Evolutionary conservation across 2,329 filamentous ascomycete genomes (phyloP), one percentile per base, ranked within the genome.

Genomic region (Xylaria sp.): DNA sequence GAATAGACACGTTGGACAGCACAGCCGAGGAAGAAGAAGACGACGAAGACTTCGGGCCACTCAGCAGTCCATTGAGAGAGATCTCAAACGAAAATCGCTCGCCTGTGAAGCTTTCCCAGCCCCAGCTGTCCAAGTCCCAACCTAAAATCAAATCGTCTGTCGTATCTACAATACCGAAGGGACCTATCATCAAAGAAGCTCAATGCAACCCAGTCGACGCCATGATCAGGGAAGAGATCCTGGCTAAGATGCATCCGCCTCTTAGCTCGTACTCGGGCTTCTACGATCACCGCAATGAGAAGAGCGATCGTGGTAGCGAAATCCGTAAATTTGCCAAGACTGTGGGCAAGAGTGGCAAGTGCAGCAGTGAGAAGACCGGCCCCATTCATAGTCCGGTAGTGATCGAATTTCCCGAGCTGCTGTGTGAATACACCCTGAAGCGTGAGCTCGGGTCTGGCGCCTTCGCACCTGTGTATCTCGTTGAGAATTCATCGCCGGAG

Each of bases 381-480:
- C 88, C 88, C 32, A 80, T 89, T 1, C 81, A 86, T 0, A 83
- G 88, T 52, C 86, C 89, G 0, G 89, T 93, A 0, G 84, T 87
- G 3, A 85, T 98, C 25, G 84, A 88, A 51, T 92, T 98, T 69
- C 85, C 88, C 0, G 89, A 89, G 48, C 85, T 88, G 1, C 82
- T 87, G 25, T 85, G 90, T 48, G 87, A 86, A 51, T 99, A 98
- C 80, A 91, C 89, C 1, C 82, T 98, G 66, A 93, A 92, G 77
- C 89, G 91, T 59, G 94, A 98, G 79, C 89, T 99, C 13, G 96
- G 96, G 0, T 93, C 94, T 34, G 96, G 96, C 9, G 96, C 96
- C 0, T 99, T 97, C 81, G 96, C 95, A 0, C 95, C 96, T 0
- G 96, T 99, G 2, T 99, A 98, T 78, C 88, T 99, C 0, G 91